phyloP scores from a whole-genome alignment of 768 basidiomycete genomes.

The Boletus rubropictus region DNA sequence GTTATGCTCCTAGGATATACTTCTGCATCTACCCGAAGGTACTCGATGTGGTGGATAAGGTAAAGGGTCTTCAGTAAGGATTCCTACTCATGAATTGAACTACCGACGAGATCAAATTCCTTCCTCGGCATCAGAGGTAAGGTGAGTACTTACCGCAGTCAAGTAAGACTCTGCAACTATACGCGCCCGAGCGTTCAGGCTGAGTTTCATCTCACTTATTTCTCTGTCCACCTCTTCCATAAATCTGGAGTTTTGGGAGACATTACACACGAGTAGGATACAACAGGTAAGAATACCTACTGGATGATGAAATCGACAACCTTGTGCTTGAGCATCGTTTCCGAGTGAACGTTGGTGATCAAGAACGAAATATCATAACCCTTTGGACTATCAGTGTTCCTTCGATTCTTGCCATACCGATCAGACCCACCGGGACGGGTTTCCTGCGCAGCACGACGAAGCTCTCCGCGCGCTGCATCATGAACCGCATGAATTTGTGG shows the following conservation, averaged over 20 bases:
- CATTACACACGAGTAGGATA: neutral
- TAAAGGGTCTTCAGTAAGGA: conserved; percentile 2
- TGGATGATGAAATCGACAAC: conserved; percentile 99
- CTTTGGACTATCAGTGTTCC: conserved; percentile 36
- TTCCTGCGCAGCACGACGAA: conserved; percentile 95
- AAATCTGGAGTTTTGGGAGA: conserved; percentile 47
- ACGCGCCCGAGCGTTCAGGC: conserved; percentile 90
- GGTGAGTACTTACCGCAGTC: conserved; percentile 64
- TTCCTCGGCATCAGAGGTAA: neutral
- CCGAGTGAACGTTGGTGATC: conserved; percentile 93
- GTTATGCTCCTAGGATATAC: conserved; percentile 12
- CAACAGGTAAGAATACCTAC: conserved; percentile 40
- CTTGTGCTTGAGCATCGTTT: conserved; percentile 99
- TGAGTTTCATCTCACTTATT: conserved; percentile 99
- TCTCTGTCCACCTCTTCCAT: conserved; percentile 99
- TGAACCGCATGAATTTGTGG: conserved; percentile 97
- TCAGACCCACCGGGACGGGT: conserved; percentile 67
- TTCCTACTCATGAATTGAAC: conserved; percentile 24
- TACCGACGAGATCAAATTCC: conserved; percentile 8
- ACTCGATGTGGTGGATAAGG: conserved; percentile 11
- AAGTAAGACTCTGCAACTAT: conserved; percentile 97
- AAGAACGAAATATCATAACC: conserved; percentile 99
- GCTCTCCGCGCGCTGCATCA: conserved; percentile 98
- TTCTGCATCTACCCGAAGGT: conserved; percentile 16
- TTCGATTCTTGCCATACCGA: conserved; percentile 11